Percentiles rank a stretch among this genome's conserved stretches.
phyloP scores from a whole-genome alignment of 2,329 filamentous ascomycete genomes.

The Paracoccidioides lutzii region DNA sequence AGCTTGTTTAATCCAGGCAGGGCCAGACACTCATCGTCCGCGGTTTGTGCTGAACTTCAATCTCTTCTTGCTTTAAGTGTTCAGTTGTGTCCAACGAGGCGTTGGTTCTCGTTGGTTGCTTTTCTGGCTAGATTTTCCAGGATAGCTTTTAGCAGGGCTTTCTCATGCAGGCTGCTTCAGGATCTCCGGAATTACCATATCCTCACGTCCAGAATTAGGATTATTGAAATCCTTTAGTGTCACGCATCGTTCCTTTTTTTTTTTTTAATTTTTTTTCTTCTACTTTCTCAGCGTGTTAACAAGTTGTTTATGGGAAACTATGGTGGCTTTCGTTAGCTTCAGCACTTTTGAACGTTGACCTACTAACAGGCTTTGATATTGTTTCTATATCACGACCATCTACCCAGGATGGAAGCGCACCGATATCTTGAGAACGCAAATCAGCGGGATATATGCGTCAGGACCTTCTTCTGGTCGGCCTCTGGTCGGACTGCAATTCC shows the following conservation, averaged over 20 bases:
- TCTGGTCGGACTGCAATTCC: constrained; percentile 8
- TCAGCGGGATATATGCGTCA: constrained; percentile 4
- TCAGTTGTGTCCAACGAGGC: constrained; percentile 26
- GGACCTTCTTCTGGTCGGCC: not conserved
- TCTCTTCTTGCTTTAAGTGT: constrained; percentile 29
- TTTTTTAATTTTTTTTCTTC: too few species aligned
- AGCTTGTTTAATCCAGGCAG: constrained; percentile 47
- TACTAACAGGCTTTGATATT: constrained; percentile 41
- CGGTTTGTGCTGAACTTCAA: constrained; percentile 37
- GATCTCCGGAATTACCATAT: not conserved
- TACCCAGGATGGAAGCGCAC: constrained; percentile 42
- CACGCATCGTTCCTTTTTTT: not conserved
- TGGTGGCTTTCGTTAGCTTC: constrained; percentile 9
- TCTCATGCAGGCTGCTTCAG: constrained; percentile 12
- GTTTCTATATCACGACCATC: constrained; percentile 51
- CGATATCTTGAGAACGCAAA: constrained; percentile 32
- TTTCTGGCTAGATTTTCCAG: constrained; percentile 27
- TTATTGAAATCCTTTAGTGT: not conserved
- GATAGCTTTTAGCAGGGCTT: constrained; percentile 15
- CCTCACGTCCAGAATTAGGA: not conserved
- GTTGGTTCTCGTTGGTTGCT: constrained; percentile 28
- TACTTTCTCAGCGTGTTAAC: constrained; percentile 1
- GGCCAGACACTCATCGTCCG: constrained; percentile 45
- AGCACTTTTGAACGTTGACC: constrained; percentile 10
- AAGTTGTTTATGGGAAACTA: constrained; percentile 11